Conservation (phyloP, 495 filamentous ascomycete species). For the Hypoxylon cercidicola region DNA sequence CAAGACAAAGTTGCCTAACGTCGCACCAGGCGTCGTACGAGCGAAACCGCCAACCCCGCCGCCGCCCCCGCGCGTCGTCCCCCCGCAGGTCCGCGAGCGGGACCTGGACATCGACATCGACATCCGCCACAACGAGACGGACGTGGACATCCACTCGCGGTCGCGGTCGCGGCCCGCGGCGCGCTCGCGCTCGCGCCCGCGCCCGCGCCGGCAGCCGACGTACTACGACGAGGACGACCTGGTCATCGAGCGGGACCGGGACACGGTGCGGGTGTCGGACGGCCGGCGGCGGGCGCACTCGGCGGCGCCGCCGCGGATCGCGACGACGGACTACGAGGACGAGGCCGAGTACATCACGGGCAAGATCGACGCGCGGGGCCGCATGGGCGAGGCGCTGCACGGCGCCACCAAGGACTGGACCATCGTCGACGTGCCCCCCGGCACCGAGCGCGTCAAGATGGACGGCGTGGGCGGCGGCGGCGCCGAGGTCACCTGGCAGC, state of each 20-base stretch:
- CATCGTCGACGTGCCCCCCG: constrained; percentile 83
- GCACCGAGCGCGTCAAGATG: constrained; percentile 78
- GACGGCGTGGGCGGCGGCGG: constrained; percentile 74
- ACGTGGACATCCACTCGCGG: constrained; percentile 59
- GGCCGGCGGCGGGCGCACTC: constrained; percentile 56
- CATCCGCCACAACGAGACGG: constrained; percentile 56
- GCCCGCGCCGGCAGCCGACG: constrained; percentile 39
- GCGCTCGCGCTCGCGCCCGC: constrained; percentile 49
- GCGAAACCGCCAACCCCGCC: constrained; percentile 57
- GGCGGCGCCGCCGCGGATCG: constrained; percentile 55
- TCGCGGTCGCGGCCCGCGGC: constrained; percentile 49
- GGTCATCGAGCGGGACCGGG: constrained; percentile 66
- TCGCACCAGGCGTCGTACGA: too few species aligned
- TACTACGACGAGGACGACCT: constrained; percentile 54
- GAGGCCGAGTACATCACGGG: constrained; percentile 75
- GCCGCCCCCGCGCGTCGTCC: constrained; percentile 50
- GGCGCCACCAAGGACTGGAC: constrained; percentile 77
- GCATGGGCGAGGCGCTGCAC: constrained; percentile 72
- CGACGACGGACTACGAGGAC: constrained; percentile 55
- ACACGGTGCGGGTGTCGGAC: constrained; percentile 64
- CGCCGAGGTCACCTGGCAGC: constrained; percentile 77
- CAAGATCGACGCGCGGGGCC: constrained; percentile 66
- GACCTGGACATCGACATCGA: constrained; percentile 67
- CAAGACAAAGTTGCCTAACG: too few species aligned
- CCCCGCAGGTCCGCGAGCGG: constrained; percentile 47